These are phyloP conservation scores for Phytopythium delawarense DNA, from an alignment of 352 stramenopile species.

Conservation along the genomic window DNA sequence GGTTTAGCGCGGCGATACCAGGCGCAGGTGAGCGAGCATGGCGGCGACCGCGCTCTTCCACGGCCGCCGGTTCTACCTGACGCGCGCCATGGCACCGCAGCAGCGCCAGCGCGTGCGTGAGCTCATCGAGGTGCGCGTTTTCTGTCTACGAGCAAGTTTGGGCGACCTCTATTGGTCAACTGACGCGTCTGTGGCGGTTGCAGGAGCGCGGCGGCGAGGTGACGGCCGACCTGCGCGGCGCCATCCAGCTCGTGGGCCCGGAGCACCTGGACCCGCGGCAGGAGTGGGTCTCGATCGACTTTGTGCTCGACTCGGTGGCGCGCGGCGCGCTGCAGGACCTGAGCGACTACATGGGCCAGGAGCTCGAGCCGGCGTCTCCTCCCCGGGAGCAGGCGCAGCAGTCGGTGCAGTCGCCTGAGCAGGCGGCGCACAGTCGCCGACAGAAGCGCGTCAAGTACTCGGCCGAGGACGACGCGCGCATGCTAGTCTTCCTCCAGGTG, in stretches of 20 bases:
- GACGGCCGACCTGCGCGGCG: conserved; percentile 1
- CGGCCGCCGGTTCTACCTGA: conserved; percentile 36
- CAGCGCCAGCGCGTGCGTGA: conserved; percentile 17
- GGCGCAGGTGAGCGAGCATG: neutral
- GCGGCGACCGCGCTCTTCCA: conserved; percentile 19
- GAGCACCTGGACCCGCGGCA: conserved; percentile 18
- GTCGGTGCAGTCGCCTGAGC: neutral
- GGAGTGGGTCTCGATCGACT: conserved; percentile 40
- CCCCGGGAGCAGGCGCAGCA: neutral
- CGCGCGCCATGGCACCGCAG: conserved; percentile 18
- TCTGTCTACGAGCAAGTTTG: neutral
- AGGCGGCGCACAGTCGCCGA: neutral
- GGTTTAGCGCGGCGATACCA: conserved; percentile 7
- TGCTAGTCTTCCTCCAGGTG: conserved; percentile 41
- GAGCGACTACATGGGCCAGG: conserved; percentile 26
- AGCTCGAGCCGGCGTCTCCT: conserved; percentile 8
- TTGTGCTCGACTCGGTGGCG: conserved; percentile 44
- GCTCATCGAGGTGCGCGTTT: conserved; percentile 17
- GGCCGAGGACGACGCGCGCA: conserved; percentile 33
- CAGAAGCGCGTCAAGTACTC: conserved; percentile 26
- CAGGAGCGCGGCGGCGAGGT: conserved; percentile 31
- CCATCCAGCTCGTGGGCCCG: conserved; percentile 40
- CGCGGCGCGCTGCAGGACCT: conserved; percentile 26
- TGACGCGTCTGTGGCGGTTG: neutral
- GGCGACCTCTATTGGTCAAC: neutral